Percentiles rank a stretch among this genome's conserved stretches.
Evolutionary conservation across 768 basidiomycete genomes (phyloP).

Genomic region (Mrakia frigida): DNA sequence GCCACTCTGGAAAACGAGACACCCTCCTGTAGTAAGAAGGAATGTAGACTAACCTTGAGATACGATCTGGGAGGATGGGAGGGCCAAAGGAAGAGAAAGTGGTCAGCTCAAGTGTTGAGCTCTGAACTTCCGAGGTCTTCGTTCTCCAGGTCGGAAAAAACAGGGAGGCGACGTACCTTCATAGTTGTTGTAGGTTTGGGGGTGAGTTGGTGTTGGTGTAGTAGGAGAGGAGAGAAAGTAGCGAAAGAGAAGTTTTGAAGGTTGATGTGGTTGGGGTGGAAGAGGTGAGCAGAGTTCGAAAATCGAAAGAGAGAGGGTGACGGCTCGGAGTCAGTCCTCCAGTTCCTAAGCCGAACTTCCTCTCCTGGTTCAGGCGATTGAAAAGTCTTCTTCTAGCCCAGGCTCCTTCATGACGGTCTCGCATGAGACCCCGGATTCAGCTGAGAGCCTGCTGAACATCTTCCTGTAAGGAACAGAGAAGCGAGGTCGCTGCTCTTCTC

Average conservation of each 20-base stretch:
- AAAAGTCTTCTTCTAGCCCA: no score
- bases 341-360: no score
- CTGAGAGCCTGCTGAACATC: no score
- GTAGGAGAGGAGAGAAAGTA: neutral
- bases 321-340: no score
- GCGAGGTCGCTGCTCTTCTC: no score
- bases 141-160: neutral
- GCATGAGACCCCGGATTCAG: no score
- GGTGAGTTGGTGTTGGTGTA: neutral
- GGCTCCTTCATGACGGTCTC: no score
- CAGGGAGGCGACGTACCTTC: neutral
- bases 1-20: neutral
- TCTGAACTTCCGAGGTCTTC: neutral
- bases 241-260: neutral
- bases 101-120: neutral
- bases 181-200: neutral
- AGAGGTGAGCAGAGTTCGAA: neutral
- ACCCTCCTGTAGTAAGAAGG: neutral
- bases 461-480: no score
- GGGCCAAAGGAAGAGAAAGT: neutral
- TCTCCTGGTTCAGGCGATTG: no score
- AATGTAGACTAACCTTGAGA: neutral
- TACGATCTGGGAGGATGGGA: neutral
- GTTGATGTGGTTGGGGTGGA: neutral
- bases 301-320: no score